A percentile compares a stretch with the other conserved stretches of the same genome.
phyloP scores from a whole-genome alignment of 108 stramenopile species.

The Parmales sp. region DNA sequence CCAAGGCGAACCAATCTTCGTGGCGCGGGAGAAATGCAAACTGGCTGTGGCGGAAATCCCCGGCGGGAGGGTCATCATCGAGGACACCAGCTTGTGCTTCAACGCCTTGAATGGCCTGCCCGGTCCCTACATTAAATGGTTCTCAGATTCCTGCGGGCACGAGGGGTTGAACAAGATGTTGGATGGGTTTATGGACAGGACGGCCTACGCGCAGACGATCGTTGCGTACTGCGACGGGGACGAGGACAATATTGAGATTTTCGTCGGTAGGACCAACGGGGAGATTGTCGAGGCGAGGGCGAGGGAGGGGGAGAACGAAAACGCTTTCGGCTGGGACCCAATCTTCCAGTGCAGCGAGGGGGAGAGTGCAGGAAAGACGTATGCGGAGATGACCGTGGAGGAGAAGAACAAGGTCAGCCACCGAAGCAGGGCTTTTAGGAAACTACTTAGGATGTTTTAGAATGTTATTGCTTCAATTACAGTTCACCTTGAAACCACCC shows the following conservation, averaged over 20 bases:
- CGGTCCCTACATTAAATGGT: slow-evolving; percentile 93
- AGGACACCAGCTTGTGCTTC: slow-evolving; percentile 83
- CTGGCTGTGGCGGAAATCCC: slow-evolving; percentile 46
- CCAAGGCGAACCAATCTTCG: slow-evolving; percentile 74
- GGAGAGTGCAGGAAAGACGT: slow-evolving; percentile 39
- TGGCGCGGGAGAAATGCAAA: slow-evolving; percentile 70
- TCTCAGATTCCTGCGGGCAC: slow-evolving; percentile 69
- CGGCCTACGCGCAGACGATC: slow-evolving; percentile 78
- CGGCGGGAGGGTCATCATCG: slow-evolving; percentile 67
- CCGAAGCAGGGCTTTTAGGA: slow-evolving; percentile 50
- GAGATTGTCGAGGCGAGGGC: slow-evolving; percentile 69
- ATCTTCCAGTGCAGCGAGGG: slow-evolving; percentile 69
- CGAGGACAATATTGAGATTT: slow-evolving; percentile 51
- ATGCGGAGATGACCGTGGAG: slow-evolving; percentile 77
- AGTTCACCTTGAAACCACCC: neutral
- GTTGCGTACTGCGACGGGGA: slow-evolving; percentile 71
- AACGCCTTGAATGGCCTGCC: slow-evolving; percentile 72
- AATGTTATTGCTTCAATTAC: neutral
- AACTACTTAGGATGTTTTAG: slow-evolving; percentile 25
- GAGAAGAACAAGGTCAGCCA: slow-evolving; percentile 77
- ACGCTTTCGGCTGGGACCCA: slow-evolving; percentile 85
- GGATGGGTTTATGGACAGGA: slow-evolving; percentile 56
- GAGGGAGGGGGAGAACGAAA: too few species aligned
- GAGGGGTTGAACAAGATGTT: slow-evolving; percentile 71
- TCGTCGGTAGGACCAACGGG: slow-evolving; percentile 49